A percentile compares a stretch with the other conserved stretches of the same genome.
phyloP scores from a whole-genome alignment of 768 basidiomycete species.

The Suillus clintonianus region DNA sequence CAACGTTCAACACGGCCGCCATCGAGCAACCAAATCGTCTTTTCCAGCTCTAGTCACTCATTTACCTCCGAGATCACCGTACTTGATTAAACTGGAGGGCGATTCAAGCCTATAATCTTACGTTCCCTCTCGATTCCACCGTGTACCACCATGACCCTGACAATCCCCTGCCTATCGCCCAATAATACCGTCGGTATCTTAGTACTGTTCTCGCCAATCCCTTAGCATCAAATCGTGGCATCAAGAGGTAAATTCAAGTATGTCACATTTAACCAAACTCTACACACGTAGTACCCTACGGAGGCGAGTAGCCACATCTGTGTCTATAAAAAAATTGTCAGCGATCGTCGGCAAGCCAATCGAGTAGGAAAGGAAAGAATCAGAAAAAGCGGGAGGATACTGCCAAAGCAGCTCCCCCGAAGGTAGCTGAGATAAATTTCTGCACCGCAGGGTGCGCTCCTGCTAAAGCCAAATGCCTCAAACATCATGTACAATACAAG shows the following conservation, averaged over 20 bases:
- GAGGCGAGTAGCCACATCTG: background rate
- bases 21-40: background rate
- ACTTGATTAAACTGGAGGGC: background rate
- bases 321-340: slow-evolving; percentile 19
- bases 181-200: too few species aligned
- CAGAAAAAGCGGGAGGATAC: slow-evolving; percentile 48
- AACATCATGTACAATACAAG: slow-evolving; percentile 60
- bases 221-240: background rate
- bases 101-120: background rate
- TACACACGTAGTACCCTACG: background rate
- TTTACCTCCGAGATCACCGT: background rate
- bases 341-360: slow-evolving; percentile 1
- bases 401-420: slow-evolving; percentile 56
- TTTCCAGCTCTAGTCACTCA: background rate
- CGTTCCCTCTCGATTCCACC: background rate
- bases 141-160: background rate
- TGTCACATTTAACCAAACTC: background rate
- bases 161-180: background rate
- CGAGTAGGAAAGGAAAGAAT: slow-evolving; percentile 16
- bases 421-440: slow-evolving; percentile 92
- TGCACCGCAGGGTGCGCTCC: slow-evolving; percentile 66
- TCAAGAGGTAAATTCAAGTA: background rate
- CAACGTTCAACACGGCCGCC: too few species aligned
- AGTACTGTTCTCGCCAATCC: too few species aligned
- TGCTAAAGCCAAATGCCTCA: slow-evolving; percentile 96